Conservation (phyloP, 495 filamentous ascomycete species). For the Geoglossum glabrum region DNA sequence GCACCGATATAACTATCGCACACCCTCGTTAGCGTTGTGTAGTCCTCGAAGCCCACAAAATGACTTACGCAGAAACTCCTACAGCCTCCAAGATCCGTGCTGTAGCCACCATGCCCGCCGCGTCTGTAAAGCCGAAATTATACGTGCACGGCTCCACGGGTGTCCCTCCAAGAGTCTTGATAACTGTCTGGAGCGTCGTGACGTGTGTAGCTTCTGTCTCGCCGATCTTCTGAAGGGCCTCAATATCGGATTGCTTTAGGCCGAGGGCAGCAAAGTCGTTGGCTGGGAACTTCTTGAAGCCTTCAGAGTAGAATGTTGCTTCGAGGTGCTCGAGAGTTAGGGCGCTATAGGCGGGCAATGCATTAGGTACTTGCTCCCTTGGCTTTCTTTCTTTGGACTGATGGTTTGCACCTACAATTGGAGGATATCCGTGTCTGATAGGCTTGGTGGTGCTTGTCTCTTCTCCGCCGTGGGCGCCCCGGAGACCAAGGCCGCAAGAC, state of each 20-base stretch:
- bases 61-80: constrained; percentile 31
- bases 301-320: constrained; percentile 38
- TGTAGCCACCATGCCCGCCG: constrained; percentile 35
- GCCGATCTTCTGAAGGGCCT: constrained; percentile 30
- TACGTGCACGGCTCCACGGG: constrained; percentile 40
- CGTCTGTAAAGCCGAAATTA: constrained; percentile 41
- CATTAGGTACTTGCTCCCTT: constrained; percentile 5
- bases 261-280: constrained; percentile 36
- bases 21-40: too few species aligned
- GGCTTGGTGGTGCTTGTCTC: constrained; percentile 21
- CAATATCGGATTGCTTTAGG: constrained; percentile 25
- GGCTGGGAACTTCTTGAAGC: constrained; percentile 38
- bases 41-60: neutral
- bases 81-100: constrained; percentile 41
- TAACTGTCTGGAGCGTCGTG: constrained; percentile 29
- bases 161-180: constrained; percentile 30
- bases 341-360: constrained; percentile 26
- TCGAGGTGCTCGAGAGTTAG: constrained; percentile 47
- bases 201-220: constrained; percentile 37
- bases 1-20: constrained; percentile 32
- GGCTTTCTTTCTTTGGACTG: neutral
- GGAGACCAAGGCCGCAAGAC: neutral
- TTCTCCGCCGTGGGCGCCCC: neutral
- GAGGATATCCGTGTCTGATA: constrained; percentile 45
- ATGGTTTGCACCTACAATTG: constrained; percentile 36